Evolutionary conservation across 208 protist species (phyloP).

Genomic region (Histomonas meleagridis): DNA sequence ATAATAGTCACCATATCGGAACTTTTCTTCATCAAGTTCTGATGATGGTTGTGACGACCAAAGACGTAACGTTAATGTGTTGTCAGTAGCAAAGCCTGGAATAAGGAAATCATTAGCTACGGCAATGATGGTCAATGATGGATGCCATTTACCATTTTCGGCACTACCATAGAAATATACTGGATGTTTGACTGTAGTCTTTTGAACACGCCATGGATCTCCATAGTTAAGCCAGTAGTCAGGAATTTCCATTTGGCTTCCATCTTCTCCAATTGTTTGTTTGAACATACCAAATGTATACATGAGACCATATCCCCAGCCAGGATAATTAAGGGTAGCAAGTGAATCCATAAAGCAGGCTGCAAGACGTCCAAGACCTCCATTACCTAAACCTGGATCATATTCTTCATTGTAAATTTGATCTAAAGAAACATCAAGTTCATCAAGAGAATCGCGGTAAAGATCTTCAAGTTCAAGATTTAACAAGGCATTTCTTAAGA

Average conservation of each 20-base stretch:
- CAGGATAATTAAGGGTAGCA: slow-evolving; percentile 51
- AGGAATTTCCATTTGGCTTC: slow-evolving; percentile 48
- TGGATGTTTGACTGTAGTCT: not conserved
- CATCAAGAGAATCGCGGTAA: slow-evolving; percentile 47
- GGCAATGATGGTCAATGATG: not conserved
- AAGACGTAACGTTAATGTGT: not conserved
- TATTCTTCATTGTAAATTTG: slow-evolving; percentile 49
- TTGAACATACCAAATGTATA: slow-evolving; percentile 56
- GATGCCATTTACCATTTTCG: not conserved
- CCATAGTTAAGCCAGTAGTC: slow-evolving; percentile 53
- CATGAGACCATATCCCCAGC: slow-evolving; percentile 55
- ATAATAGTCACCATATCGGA: slow-evolving; percentile 11
- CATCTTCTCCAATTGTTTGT: slow-evolving; percentile 46
- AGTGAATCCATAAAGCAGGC: slow-evolving; percentile 60
- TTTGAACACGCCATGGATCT: slow-evolving; percentile 51
- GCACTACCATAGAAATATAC: not conserved
- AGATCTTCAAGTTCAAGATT: slow-evolving; percentile 48
- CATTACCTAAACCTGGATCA: slow-evolving; percentile 53
- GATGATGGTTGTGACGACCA: not conserved
- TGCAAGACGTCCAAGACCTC: slow-evolving; percentile 55
- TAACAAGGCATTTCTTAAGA: slow-evolving; percentile 45
- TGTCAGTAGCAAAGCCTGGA: slow-evolving; percentile 13
- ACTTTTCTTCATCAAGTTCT: slow-evolving; percentile 30
- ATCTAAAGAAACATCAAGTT: slow-evolving; percentile 51
- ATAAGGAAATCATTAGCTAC: slow-evolving; percentile 27